Conservation (phyloP, 345 rosid genomes). For the Camelina hispida region DNA sequence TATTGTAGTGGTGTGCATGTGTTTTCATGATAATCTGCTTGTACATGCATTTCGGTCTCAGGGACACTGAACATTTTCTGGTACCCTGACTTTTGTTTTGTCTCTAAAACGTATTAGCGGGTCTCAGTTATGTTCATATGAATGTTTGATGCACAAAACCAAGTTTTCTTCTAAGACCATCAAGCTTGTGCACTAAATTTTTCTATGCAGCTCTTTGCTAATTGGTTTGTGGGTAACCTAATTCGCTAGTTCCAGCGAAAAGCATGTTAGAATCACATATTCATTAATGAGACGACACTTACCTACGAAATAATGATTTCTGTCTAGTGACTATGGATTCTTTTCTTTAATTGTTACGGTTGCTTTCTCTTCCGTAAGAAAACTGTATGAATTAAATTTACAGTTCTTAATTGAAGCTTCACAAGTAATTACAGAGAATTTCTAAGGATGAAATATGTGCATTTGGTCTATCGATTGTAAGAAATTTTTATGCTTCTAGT, state of each 20-base stretch:
- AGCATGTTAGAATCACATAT: constrained; percentile 2
- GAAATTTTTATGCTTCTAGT: background rate
- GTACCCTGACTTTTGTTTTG: background rate
- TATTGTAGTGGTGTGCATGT: constrained; percentile 7
- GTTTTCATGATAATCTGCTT: constrained; percentile 19
- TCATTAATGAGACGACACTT: background rate
- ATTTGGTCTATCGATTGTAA: constrained; percentile 3
- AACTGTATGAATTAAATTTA: background rate
- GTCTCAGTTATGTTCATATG: background rate
- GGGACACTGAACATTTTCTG: background rate
- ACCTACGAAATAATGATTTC: background rate
- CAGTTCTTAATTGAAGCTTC: constrained; percentile 3
- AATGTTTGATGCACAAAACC: background rate
- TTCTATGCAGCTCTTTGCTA: background rate
- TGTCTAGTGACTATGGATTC: constrained; percentile 8
- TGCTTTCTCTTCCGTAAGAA: background rate
- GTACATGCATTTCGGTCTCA: background rate
- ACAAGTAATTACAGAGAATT: constrained; percentile 13
- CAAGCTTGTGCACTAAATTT: constrained; percentile 5
- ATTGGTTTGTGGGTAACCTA: background rate
- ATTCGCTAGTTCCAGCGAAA: background rate
- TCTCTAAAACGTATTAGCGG: constrained; percentile 9
- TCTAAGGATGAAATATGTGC: background rate
- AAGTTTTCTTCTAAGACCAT: background rate
- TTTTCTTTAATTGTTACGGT: background rate